phyloP scores from a whole-genome alignment of 2,329 filamentous ascomycete genomes.

The Fusarium subtropicale region DNA sequence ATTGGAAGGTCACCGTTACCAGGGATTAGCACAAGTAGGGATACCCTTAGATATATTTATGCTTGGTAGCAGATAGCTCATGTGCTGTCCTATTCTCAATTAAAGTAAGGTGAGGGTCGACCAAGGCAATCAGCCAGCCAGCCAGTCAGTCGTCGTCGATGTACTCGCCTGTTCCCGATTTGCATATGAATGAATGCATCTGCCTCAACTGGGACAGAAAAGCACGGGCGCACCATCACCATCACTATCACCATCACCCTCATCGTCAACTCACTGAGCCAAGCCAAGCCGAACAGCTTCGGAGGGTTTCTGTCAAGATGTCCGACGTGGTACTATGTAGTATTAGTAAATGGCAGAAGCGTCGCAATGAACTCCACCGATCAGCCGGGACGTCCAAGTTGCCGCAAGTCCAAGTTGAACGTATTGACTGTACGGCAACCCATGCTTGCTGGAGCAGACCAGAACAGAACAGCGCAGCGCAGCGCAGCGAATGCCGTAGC shows the following conservation, averaged over 20 bases:
- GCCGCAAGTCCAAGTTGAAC: neutral
- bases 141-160: neutral
- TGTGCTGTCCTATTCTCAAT: neutral
- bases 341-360: neutral
- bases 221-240: neutral
- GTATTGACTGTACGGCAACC: conserved; percentile 1
- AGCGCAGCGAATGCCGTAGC: neutral
- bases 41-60: conserved; percentile 9
- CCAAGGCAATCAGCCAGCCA: neutral
- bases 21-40: conserved; percentile 25
- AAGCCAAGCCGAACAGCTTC: conserved; percentile 25
- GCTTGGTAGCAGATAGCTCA: neutral
- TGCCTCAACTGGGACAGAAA: neutral
- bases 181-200: neutral
- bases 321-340: conserved; percentile 18
- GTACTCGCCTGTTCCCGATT: neutral
- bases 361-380: conserved; percentile 33
- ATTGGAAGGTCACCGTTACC: conserved; percentile 23
- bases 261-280: neutral
- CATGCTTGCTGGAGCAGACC: conserved; percentile 17
- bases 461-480: too few relatives aligned
- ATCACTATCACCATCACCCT: neutral
- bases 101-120: neutral
- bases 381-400: conserved; percentile 27
- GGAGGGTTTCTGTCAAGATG: conserved; percentile 21